Evolutionary conservation across 1,284 basidiomycete genomes (phyloP).

Genomic region (Bjerkandera adusta): DNA sequence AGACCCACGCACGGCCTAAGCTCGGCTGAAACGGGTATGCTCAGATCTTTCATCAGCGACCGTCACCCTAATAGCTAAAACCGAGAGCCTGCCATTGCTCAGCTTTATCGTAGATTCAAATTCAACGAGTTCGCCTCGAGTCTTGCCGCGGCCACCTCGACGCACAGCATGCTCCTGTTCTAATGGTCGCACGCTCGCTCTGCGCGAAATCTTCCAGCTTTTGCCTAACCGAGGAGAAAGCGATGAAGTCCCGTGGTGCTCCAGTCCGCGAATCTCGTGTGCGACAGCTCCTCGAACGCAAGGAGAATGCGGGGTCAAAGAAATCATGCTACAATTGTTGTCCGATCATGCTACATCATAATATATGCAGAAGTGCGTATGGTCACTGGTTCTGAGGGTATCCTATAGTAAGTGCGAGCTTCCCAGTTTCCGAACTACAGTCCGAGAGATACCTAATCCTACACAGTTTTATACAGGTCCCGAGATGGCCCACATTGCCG

Average conservation of each 20-base stretch:
- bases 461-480: too few species aligned
- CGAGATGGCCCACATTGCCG: too few species aligned
- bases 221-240: slow-evolving; percentile 15
- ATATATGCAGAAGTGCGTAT: too few species aligned
- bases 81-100: neutral
- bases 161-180: neutral
- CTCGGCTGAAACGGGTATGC: too few species aligned
- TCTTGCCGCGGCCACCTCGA: neutral
- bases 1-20: too few species aligned
- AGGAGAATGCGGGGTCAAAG: too few species aligned
- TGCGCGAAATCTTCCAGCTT: neutral
- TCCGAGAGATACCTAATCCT: too few species aligned
- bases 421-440: too few species aligned
- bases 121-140: neutral
- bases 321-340: too few species aligned
- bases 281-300: too few species aligned
- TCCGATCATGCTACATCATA: neutral
- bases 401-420: too few species aligned
- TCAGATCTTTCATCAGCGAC: slow-evolving; percentile 6
- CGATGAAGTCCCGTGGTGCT: slow-evolving; percentile 17
- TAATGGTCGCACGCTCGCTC: slow-evolving; percentile 4
- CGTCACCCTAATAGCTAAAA: slow-evolving; percentile 18
- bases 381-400: too few species aligned
- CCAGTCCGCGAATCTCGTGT: neutral
- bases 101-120: slow-evolving; percentile 1